Percentiles rank a stretch among this genome's conserved stretches.
Conservation (phyloP, 192 early-diverging fungal genomes). For the Coemansia sp. region DNA sequence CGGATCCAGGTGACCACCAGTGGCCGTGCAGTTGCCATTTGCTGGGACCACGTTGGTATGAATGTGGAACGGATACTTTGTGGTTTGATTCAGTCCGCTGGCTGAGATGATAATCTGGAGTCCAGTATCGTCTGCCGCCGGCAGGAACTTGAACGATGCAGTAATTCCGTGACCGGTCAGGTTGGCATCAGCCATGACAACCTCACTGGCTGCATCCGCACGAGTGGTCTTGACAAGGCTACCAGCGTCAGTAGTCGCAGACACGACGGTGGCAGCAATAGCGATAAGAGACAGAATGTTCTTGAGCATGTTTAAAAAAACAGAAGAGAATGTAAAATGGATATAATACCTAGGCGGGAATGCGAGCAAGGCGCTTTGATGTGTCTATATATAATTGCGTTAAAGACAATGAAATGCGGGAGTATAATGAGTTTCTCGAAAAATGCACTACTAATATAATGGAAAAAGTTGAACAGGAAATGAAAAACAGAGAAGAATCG, state of each 20-base stretch:
- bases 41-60: conserved; percentile 32
- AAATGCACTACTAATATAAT: conserved; percentile 2
- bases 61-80: conserved; percentile 48
- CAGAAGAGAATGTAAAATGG: neutral
- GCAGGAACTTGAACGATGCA: conserved; percentile 25
- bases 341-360: neutral
- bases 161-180: conserved; percentile 11
- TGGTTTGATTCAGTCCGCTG: conserved; percentile 29
- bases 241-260: neutral
- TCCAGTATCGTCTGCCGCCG: conserved; percentile 10
- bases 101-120: conserved; percentile 27
- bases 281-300: conserved; percentile 15
- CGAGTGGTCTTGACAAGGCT: neutral
- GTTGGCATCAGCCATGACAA: conserved; percentile 15
- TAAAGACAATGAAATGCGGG: neutral
- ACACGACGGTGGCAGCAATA: conserved; percentile 14
- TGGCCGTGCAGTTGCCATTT: conserved; percentile 51
- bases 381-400: neutral
- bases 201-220: neutral
- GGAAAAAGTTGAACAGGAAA: neutral
- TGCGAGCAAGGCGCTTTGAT: neutral
- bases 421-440: neutral
- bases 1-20: conserved; percentile 50
- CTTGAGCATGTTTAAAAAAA: conserved; percentile 15
- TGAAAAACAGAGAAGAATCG: neutral